Base-by-base conservation (phyloP, 2,329 filamentous ascomycete species). In the Hymenoscyphus fraxineus region DNA sequence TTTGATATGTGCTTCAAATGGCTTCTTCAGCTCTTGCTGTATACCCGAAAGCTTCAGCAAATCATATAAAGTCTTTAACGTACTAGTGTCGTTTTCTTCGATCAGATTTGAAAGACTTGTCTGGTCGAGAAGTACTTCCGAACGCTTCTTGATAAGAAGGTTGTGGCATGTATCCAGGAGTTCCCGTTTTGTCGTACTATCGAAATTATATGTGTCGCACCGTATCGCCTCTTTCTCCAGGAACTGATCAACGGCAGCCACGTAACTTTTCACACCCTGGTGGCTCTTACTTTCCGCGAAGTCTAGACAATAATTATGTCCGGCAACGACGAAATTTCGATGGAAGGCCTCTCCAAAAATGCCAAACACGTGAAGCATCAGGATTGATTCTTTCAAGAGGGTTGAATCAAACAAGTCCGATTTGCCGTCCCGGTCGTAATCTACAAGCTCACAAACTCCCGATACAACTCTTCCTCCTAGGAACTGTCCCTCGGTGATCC, bases 261-360 rank as follows among this genome's bases (percentile, higher is more conserved):
- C 90, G 75, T 97, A 98, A 13, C 85, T 83, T 63, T 90, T 88
- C 54, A 98, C 81, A 16, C 83, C 83, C 61, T 79, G 80, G 27
- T 80, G 77, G 64, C 87, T 88, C 72, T 88, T 85, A 10, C 85
- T 81, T 63, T 88, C 83, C 1, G 89, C 90, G 80, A 93, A 95
- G 4, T 84, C 80, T 31, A 79, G 74, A 68, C 35, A 95, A 88
- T 72, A 89, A 97, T 0, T 78, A 74, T 61, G 85, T 82, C 0
- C 94, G 6, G 83, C 77, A 9, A 81, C 78, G 61, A 97, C 78
- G 67, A 97, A 89, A 4, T 82, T 79, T 3, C 89, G 88, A 76
- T 98, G 95, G 70, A 99, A 97, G 15, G 85, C 81, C 65, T 83
- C 88, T 0, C 83, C 85, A 76, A 98, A 99, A 3, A 94, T 86